phyloP scores from a whole-genome alignment of 352 stramenopile species.

The Phytophthora cryptogea region DNA sequence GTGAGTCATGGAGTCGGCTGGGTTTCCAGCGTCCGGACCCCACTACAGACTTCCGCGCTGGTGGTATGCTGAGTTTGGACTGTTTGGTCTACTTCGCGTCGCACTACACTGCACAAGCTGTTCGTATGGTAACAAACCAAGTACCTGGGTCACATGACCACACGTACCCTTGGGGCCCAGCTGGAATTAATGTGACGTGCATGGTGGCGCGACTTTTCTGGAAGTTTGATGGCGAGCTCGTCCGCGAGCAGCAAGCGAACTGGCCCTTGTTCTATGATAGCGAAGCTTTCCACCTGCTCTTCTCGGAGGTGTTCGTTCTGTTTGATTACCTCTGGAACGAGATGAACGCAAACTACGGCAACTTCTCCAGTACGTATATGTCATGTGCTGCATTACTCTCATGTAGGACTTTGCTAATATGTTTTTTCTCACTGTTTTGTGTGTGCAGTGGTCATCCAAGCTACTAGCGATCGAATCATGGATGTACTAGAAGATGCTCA shows the following conservation, averaged over 20 bases:
- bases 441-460: constrained; percentile 75
- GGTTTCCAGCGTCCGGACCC: constrained; percentile 85
- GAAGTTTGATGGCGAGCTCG: constrained; percentile 76
- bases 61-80: constrained; percentile 78
- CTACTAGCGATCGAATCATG: constrained; percentile 67
- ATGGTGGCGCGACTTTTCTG: constrained; percentile 82
- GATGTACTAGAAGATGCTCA: constrained; percentile 77
- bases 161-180: constrained; percentile 85
- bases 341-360: constrained; percentile 87
- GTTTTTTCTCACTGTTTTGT: constrained; percentile 5
- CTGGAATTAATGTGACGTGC: constrained; percentile 87
- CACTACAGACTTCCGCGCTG: constrained; percentile 85
- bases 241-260: constrained; percentile 62
- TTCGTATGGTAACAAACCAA: constrained; percentile 77
- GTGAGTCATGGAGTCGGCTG: constrained; percentile 79
- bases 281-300: constrained; percentile 78
- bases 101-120: constrained; percentile 67
- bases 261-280: constrained; percentile 76
- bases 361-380: constrained; percentile 65
- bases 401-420: constrained; percentile 5
- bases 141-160: constrained; percentile 80
- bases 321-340: constrained; percentile 87
- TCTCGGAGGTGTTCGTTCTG: constrained; percentile 83
- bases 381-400: background rate
- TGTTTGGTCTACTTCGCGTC: constrained; percentile 84